A percentile compares a stretch with the other conserved stretches of the same genome.
These are phyloP conservation scores for Lyophyllum shimeji DNA, from an alignment of 768 basidiomycete species.

Conservation along the genomic window DNA sequence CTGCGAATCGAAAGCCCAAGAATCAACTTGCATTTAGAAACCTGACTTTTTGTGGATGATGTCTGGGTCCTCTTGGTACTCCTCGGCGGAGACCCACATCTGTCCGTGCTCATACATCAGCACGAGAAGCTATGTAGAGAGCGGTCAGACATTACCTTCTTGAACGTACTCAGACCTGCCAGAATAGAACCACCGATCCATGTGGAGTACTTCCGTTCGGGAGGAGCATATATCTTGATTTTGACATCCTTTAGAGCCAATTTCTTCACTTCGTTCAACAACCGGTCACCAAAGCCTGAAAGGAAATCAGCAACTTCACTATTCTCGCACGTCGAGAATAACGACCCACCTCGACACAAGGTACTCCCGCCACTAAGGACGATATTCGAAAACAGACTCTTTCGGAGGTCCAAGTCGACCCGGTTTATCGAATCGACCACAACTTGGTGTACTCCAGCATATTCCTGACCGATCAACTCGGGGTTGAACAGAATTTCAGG, in stretches of 20 bases:
- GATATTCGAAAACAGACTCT: constrained; percentile 94
- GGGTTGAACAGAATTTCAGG: constrained; percentile 98
- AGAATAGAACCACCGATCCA: constrained; percentile 98
- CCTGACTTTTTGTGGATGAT: constrained; percentile 96
- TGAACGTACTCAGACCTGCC: constrained; percentile 95
- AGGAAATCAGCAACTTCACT: constrained; percentile 9
- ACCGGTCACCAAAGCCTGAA: constrained; percentile 89
- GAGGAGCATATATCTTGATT: constrained; percentile 98
- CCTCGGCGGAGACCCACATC: constrained; percentile 99
- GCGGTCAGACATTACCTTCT: constrained; percentile 64
- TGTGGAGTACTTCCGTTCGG: constrained; percentile 97
- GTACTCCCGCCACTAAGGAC: constrained; percentile 97
- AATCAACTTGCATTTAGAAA: constrained; percentile 46
- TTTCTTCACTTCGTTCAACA: constrained; percentile 96
- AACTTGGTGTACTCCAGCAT: constrained; percentile 96
- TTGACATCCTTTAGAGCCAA: constrained; percentile 94
- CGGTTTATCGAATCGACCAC: constrained; percentile 98
- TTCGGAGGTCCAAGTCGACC: constrained; percentile 94
- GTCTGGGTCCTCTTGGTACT: constrained; percentile 98
- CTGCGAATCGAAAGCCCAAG: constrained; percentile 16
- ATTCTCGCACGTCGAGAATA: neutral
- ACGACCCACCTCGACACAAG: constrained; percentile 76
- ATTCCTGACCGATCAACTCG: constrained; percentile 93
- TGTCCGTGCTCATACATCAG: constrained; percentile 28
- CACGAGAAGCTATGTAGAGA: constrained; percentile 5